Base-by-base conservation (phyloP, 345 rosid species). In the Linum lewisii region DNA sequence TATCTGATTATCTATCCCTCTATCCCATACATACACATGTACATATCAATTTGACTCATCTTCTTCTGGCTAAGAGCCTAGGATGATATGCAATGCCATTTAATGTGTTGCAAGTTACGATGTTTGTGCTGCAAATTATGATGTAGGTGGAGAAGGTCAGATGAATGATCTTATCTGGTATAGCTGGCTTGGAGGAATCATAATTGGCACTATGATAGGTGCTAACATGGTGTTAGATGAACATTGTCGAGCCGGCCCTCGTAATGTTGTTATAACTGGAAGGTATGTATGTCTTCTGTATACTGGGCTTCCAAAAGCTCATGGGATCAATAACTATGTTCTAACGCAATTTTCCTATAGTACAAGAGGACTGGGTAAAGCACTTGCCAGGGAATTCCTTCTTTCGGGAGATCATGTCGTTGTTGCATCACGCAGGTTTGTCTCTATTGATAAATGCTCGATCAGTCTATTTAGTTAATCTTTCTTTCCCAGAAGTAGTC, bases 111-210 rank as follows among this genome's bases (percentile, higher is more conserved):
- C n/a, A n/a, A n/a, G n/a, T n/a, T n/a, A n/a, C n/a, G n/a, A n/a
- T n/a, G n/a, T 26, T 26, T 26, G 6, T 26, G 32, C 22, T 64
- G 11, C 65, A 23, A 47, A 52, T 62, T 68, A 34, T 72, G 54
- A 9, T 73, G 69, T 76, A 88, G 96, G 95, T 60, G 98, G 96
- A 62, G 96, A 88, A 56, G 59, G 79, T 70, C 87, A 90, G 73
- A 82, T 92, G 91, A 76, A 86, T 69, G 66, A 76, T 24, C 73
- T 92, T 75, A 76, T 84, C 73, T 92, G 98, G 95, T 88, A 80
- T 81, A 92, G 98, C 77, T 92, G 96, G 98, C 84, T 92, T 65
- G 98, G 98, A 62, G 95, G 98, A 34, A 62, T 88, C 69, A 84
- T 88, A 64, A 92, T 92, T 59, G 96, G 96, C 65, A 86, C 98